Percentiles rank a stretch among this genome's conserved stretches.
Conservation (phyloP, 805 yeast species). For the Cyberlindnera veronae region DNA sequence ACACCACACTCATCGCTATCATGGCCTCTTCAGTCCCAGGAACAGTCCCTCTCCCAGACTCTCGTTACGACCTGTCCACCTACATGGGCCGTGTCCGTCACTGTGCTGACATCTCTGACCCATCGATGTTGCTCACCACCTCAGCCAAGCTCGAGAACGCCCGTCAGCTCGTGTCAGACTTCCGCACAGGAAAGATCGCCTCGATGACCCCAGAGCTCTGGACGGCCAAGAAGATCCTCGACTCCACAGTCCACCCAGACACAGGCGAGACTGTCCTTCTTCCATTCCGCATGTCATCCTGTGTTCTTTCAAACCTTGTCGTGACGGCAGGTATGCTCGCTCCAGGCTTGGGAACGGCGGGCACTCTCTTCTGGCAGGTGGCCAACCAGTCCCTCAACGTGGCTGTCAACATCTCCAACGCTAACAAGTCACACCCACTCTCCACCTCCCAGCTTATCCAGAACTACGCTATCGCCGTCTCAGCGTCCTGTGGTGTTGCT, state of each 20-base stretch:
- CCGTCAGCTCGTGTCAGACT: slow-evolving; percentile 62
- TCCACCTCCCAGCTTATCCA: slow-evolving; percentile 71
- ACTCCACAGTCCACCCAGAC: slow-evolving; percentile 94
- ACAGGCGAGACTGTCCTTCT: slow-evolving; percentile 88
- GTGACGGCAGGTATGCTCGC: slow-evolving; percentile 98
- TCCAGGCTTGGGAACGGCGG: slow-evolving; percentile 84
- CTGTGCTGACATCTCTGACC: slow-evolving; percentile 90
- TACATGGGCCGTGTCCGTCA: slow-evolving; percentile 95
- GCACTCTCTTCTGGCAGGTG: slow-evolving; percentile 96
- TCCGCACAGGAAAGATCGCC: slow-evolving; percentile 61
- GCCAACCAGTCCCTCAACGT: slow-evolving; percentile 96
- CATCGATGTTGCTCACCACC: slow-evolving; percentile 79
- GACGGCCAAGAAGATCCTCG: slow-evolving; percentile 83
- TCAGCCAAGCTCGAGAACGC: slow-evolving; percentile 60
- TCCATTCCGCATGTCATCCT: slow-evolving; percentile 96
- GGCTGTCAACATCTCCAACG: slow-evolving; percentile 94
- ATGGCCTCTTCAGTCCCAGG: slow-evolving; percentile 94
- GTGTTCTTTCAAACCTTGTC: slow-evolving; percentile 88
- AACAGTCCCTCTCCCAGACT: slow-evolving; percentile 71
- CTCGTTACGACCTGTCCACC: slow-evolving; percentile 73
- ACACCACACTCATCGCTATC: background rate
- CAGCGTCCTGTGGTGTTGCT: slow-evolving; percentile 94
- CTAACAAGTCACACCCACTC: slow-evolving; percentile 92
- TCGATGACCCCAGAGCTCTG: slow-evolving; percentile 79
- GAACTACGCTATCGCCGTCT: slow-evolving; percentile 83